Conservation (phyloP, 2,329 filamentous ascomycete genomes). For the Colletotrichum sp. region DNA sequence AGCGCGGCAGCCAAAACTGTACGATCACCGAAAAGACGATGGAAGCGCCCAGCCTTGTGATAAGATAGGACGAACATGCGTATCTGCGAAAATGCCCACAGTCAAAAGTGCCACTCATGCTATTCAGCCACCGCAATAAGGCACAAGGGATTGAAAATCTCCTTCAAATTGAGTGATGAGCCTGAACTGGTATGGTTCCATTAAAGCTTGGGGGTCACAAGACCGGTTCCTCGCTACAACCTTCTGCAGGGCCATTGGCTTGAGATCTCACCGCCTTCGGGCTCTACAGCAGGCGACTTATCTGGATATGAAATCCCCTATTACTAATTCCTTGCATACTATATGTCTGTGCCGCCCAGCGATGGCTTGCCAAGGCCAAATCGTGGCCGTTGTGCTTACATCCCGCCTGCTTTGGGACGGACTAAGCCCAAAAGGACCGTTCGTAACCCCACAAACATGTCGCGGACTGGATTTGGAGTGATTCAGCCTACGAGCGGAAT, state of each 20-base stretch:
- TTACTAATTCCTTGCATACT: background rate
- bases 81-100: rapidly evolving
- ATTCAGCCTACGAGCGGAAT: background rate
- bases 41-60: background rate
- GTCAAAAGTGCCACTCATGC: background rate
- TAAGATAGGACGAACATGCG: background rate
- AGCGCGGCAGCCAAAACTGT: rapidly evolving
- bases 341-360: background rate
- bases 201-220: rapidly evolving
- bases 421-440: background rate
- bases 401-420: background rate
- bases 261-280: background rate
- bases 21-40: background rate
- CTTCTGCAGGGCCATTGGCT: background rate
- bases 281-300: background rate
- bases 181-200: background rate
- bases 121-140: background rate
- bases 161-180: rapidly evolving
- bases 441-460: background rate
- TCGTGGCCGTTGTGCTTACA: background rate
- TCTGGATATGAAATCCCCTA: background rate
- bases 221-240: background rate
- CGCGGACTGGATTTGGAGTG: background rate
- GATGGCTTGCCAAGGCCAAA: background rate
- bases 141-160: background rate